Evolutionary conservation across 306 rosid species (phyloP), one percentile per base, ranked within the genome.

Genomic region (Calophaca sinica): DNA sequence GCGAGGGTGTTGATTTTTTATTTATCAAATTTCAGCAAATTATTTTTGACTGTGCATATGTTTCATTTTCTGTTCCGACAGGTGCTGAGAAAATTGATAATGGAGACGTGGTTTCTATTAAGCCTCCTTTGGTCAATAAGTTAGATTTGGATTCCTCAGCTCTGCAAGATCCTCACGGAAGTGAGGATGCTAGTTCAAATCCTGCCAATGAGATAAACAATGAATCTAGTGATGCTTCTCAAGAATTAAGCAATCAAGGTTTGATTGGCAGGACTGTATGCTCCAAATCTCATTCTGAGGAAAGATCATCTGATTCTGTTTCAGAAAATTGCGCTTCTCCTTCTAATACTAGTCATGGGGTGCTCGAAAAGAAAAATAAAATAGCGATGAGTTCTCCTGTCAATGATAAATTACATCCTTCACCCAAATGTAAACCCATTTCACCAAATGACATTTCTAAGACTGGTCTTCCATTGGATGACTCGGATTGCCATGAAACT

Each of bases 51-150:
- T 20, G 50, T 70, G 6, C 38, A 53, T 29, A 9, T 81, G 74
- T 80, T 76, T 67, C 52, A 48, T n/a, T 46, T 76, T 82, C 65
- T 54, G 20, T 66, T 58, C 72, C 50, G 54, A 33, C 80, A 91
- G 96, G 80, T 81, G 62, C 75, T 54, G 86, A 86, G 80, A 72
- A 80, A 80, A 63, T 57, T 49, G 87, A 81, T 60, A 59, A 86
- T 66, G 57, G 60, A 67, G 81, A 75, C 14, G 75, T 82, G 36
- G 80, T 59, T 75, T 50, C 73, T 35, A 45, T 58, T 42, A 82
- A 65, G 79, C 82, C 84, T 20, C 58, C 68, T 63, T 77, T 44
- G 41, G 57, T 49, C 20, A 73, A 65, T 58, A 75, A 81, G 62
- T 75, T 75, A 36, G 88, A 85, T 74, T 50, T 67, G 63, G 84